Evolutionary conservation across 306 rosid species (phyloP).

Genomic region (Alnus glutinosa): DNA sequence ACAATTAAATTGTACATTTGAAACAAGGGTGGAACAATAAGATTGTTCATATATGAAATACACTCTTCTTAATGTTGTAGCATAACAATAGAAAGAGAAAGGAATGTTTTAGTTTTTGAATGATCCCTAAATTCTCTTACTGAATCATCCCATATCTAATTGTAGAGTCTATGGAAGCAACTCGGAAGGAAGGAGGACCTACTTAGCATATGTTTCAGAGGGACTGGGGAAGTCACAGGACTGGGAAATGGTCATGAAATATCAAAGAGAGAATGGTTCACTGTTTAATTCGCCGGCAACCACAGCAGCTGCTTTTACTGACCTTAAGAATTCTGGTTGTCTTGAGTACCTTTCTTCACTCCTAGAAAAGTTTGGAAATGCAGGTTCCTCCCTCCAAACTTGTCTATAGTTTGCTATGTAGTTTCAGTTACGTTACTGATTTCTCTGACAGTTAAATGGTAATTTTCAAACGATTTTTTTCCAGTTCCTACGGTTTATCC

Average conservation of each 20-base stretch:
- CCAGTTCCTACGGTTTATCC: slow-evolving; percentile 85
- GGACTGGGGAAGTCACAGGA: slow-evolving; percentile 57
- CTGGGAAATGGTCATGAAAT: slow-evolving; percentile 62
- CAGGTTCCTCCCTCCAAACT: slow-evolving; percentile 45
- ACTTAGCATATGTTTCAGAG: slow-evolving; percentile 77
- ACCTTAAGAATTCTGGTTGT: slow-evolving; percentile 57
- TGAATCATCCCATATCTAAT: slow-evolving; percentile 16
- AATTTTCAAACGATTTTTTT: background rate
- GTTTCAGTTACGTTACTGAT: slow-evolving; percentile 6
- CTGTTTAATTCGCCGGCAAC: slow-evolving; percentile 80
- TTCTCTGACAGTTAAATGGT: slow-evolving; percentile 11
- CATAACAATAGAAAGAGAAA: background rate
- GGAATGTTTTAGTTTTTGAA: background rate
- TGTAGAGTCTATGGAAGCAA: slow-evolving; percentile 47
- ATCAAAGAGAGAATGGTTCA: slow-evolving; percentile 86
- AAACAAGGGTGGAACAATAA: background rate
- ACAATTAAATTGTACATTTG: background rate
- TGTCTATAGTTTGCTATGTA: background rate
- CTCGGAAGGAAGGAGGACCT: slow-evolving; percentile 66
- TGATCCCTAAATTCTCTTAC: background rate
- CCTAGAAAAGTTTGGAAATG: slow-evolving; percentile 62
- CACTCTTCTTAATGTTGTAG: background rate
- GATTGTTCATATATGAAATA: background rate
- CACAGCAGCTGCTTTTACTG: slow-evolving; percentile 70
- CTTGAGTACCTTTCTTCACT: slow-evolving; percentile 57